These are phyloP conservation scores for Flaveria robusta DNA, from an alignment of 129 eudicot genomes.

Conservation along the genomic window DNA sequence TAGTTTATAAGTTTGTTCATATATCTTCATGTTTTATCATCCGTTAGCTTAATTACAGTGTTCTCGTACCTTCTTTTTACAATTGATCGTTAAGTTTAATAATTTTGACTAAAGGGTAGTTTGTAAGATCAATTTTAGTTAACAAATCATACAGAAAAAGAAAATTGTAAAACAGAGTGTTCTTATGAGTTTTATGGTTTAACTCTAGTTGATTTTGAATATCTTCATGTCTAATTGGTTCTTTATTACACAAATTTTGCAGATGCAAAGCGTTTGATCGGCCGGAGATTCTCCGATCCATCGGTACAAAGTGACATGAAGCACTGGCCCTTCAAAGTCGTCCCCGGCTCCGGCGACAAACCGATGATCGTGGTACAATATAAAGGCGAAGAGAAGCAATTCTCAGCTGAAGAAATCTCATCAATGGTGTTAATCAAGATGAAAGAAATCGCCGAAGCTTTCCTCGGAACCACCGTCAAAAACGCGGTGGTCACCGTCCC, in stretches of 20 bases:
- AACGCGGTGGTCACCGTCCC: constrained; percentile 83
- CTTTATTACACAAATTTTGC: not conserved
- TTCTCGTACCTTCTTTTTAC: too few relatives aligned
- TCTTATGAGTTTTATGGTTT: too few relatives aligned
- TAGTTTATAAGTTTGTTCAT: too few relatives aligned
- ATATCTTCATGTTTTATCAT: too few relatives aligned
- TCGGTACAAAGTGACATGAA: constrained; percentile 75
- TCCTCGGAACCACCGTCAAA: constrained; percentile 62
- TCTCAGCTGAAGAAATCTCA: constrained; percentile 80
- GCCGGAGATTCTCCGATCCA: constrained; percentile 68
- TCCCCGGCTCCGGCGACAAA: constrained; percentile 71
- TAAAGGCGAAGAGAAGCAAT: constrained; percentile 74
- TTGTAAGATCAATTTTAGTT: not conserved
- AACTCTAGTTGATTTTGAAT: not conserved
- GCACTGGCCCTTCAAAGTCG: constrained; percentile 75
- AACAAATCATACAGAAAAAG: not conserved
- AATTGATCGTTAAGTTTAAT: too few relatives aligned
- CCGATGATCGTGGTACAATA: constrained; percentile 68
- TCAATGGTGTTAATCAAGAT: constrained; percentile 83
- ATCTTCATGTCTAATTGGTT: not conserved
- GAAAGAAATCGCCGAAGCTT: constrained; percentile 80
- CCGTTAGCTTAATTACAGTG: too few relatives aligned
- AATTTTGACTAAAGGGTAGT: too few relatives aligned
- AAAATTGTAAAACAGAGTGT: too few relatives aligned
- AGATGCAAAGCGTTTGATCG: constrained; percentile 85